Evolutionary conservation across 1,284 basidiomycete species (phyloP).

Genomic region (Malassezia sympodialis): DNA sequence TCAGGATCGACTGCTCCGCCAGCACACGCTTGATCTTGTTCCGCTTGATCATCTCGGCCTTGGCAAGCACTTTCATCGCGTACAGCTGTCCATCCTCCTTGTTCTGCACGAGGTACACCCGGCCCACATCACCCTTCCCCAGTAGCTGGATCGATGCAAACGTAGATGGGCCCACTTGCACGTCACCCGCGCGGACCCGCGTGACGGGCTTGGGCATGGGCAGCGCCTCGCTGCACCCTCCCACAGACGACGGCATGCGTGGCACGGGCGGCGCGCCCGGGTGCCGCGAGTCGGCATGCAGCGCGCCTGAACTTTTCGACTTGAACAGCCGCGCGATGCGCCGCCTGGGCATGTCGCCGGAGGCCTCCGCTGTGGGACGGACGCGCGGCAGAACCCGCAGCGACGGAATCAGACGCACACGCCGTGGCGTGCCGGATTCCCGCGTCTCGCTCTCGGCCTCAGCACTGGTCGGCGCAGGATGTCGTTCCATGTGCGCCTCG

Average conservation of each 20-base stretch:
- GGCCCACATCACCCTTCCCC: slow-evolving; percentile 47
- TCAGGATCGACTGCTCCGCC: slow-evolving; percentile 45
- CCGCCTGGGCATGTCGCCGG: neutral
- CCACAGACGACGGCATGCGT: neutral
- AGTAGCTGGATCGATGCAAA: slow-evolving; percentile 47
- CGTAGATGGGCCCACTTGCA: slow-evolving; percentile 40
- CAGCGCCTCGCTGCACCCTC: neutral
- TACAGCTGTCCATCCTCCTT: slow-evolving; percentile 37
- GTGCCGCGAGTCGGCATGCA: slow-evolving; percentile 1
- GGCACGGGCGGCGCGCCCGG: slow-evolving; percentile 1
- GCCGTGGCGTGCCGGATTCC: neutral
- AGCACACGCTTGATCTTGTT: slow-evolving; percentile 48
- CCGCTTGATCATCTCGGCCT: slow-evolving; percentile 47
- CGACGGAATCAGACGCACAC: neutral
- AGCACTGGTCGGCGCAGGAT: neutral
- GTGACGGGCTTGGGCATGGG: neutral
- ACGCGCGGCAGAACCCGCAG: neutral
- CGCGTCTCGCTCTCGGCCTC: neutral
- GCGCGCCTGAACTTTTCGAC: slow-evolving; percentile 13
- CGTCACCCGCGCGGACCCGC: slow-evolving; percentile 67
- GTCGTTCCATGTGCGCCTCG: neutral
- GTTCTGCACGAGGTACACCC: slow-evolving; percentile 44
- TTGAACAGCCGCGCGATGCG: slow-evolving; percentile 15
- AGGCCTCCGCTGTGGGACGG: neutral
- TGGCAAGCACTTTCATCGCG: slow-evolving; percentile 48